Base-by-base conservation (phyloP, 768 basidiomycete species). In the Leccinellum rugosiceps region DNA sequence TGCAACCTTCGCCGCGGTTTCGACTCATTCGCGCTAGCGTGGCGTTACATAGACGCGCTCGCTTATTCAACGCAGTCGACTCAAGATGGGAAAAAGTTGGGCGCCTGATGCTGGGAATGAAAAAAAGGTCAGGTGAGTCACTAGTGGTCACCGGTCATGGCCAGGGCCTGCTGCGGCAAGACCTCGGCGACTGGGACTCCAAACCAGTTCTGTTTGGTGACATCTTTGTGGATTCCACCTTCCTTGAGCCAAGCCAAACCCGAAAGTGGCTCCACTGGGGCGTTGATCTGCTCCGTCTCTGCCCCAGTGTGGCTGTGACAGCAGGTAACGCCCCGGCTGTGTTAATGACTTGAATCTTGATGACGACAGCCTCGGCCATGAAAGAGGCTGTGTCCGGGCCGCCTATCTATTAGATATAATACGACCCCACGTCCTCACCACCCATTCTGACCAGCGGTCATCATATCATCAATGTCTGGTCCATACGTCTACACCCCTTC, bases 401-500 rank as follows among this genome's bases (percentile, higher is more conserved):
- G 50, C 56, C 28, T 48, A 52, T 58, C 48, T 60, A 52, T 28
- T 46, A 65, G 63, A 68, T 68, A 68, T 57, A 62, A 67, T 10
- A 51, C n/a, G 38, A 43, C 3, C 14, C 11, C 21, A 2, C 31
- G 3, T 13, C 30, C 17, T n/a, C 8, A 43, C 38, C 11, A 3
- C 7, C 50, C 46, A 46, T 21, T 17, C 38, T 23, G n/a, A 51
- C 49, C 53, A 50, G n/a, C 51, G 10, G 59, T 8, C 58, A 52
- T 48, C 62, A 78, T 19, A 10, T 19, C n/a, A 19, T 43, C 41
- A 19, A 46, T 78, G 77, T 73, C 77, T 51, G 67, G 52, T 26
- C 78, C 80, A 56, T 82, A 73, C 63, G 64, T 78, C 43, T 82
- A 78, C 52, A 74, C 69, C 1, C 78, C 79, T 2, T 23, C 65